Conservation (phyloP, 140 eudicot species). For the Bidens hawaiensis region DNA sequence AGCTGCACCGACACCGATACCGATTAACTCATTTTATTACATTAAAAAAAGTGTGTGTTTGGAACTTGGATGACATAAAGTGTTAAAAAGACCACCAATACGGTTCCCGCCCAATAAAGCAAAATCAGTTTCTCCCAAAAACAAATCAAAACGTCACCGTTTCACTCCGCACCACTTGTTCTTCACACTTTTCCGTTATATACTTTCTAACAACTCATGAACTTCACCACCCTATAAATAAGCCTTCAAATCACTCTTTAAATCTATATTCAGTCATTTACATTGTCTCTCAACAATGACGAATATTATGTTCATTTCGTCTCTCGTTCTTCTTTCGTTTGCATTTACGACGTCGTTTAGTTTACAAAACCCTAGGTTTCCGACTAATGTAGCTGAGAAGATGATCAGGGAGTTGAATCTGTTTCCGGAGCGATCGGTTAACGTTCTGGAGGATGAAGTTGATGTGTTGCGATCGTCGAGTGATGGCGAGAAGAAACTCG, state of each 20-base stretch:
- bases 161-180: slow-evolving; percentile 14
- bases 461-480: background rate
- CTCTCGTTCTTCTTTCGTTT: slow-evolving; percentile 27
- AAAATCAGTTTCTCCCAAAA: slow-evolving; percentile 26
- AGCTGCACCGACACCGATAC: too few species aligned
- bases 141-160: slow-evolving; percentile 29
- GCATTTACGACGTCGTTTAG: slow-evolving; percentile 17
- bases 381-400: slow-evolving; percentile 46
- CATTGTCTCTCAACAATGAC: slow-evolving; percentile 31
- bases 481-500: slow-evolving; percentile 33
- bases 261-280: too few species aligned
- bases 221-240: too few species aligned
- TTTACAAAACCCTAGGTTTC: slow-evolving; percentile 35
- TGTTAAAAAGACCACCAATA: too few species aligned
- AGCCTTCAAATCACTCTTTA: background rate
- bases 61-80: too few species aligned
- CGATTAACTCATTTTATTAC: too few species aligned
- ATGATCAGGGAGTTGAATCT: slow-evolving; percentile 67
- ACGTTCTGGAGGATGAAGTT: slow-evolving; percentile 38
- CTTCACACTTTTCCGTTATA: slow-evolving; percentile 12
- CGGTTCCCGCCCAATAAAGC: slow-evolving; percentile 40
- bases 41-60: too few species aligned
- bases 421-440: slow-evolving; percentile 62
- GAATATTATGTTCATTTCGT: background rate
- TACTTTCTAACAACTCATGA: too few species aligned